Percentiles rank a stretch among this genome's conserved stretches.
Conservation (phyloP, 352 stramenopile genomes). For the Paralagenidium karlingii region DNA sequence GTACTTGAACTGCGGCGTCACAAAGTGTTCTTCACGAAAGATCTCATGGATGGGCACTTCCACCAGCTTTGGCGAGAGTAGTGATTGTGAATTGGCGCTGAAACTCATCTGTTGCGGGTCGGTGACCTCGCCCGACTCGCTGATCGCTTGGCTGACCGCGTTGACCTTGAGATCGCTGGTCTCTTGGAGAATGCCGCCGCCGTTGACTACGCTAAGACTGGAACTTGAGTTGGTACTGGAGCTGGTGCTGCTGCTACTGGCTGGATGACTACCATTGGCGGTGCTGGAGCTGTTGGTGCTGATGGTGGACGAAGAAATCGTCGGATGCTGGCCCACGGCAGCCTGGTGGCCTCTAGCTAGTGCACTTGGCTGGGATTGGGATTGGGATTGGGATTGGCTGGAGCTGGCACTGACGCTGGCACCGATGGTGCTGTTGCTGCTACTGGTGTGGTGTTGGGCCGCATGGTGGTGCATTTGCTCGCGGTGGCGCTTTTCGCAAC, state of each 20-base stretch:
- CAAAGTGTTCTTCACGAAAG: slow-evolving; percentile 82
- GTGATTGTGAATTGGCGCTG: neutral
- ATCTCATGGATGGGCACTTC: slow-evolving; percentile 68
- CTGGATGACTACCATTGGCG: neutral
- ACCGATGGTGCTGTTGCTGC: neutral
- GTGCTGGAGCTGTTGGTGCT: neutral
- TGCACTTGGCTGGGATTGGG: slow-evolving; percentile 2
- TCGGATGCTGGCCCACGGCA: slow-evolving; percentile 3
- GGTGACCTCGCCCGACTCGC: neutral
- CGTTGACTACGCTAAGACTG: slow-evolving; percentile 12
- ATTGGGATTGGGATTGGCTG: neutral
- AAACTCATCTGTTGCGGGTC: neutral
- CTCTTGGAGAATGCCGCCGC: neutral
- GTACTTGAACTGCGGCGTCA: slow-evolving; percentile 83
- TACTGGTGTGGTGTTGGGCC: neutral
- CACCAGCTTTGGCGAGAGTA: slow-evolving; percentile 34
- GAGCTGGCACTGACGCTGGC: neutral
- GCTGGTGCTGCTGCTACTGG: slow-evolving; percentile 10
- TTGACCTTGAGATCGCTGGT: neutral
- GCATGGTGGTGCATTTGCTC: slow-evolving; percentile 33
- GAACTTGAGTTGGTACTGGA: slow-evolving; percentile 18
- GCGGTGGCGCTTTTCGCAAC: slow-evolving; percentile 67
- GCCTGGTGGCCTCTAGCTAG: neutral
- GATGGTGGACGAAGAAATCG: too few relatives aligned
- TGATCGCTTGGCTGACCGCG: neutral